Evolutionary conservation across 2,329 filamentous ascomycete genomes (phyloP), one percentile per base, ranked within the genome.

Genomic region (Trichoderma hamatum): DNA sequence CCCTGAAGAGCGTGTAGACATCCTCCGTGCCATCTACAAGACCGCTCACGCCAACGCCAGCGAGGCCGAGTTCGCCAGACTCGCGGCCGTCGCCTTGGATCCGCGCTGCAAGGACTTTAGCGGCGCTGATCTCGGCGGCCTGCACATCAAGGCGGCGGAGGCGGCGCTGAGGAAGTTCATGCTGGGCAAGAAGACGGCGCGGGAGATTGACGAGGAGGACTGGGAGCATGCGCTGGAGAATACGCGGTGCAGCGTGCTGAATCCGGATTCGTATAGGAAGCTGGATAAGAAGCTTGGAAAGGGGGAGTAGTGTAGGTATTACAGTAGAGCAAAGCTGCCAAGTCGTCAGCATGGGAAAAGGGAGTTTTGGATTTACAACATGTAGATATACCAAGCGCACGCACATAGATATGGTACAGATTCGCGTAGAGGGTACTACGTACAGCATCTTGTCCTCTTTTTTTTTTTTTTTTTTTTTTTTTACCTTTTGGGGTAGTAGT

Each of bases 1-100:
- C 30, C 84, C 90, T 0, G 85, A 89, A 9, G 94, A 97, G 77
- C 87, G 96, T 16, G 92, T 92, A 0, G 93, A 96, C 68, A 99
- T 99, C 71, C 83, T 99, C 26, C 85, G 85, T 67, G 93, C 94
- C 34, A 82, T 89, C 30, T 88, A 86, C 74, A 80, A 81, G 69
- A 86, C 84, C 56, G 75, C 74, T n/a, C 77, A 79, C 60, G 72
- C 77, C 13, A 71, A 76, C 11, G 75, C 75, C 16, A 70, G 71
- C 1, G 69, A 88, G 10, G 82, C 86, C 5, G 85, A 85, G 65
- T 78, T 82, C 13, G 82, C 86, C 0, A 81, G 83, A 1, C 80
- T 96, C 1, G 87, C 87, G 3, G 80, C 80, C 3, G 84, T 97
- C 5, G 95, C 92, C 0, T 83, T 86, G 36, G 89, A 91, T 69